phyloP scores from a whole-genome alignment of 73 alveolate genomes.

The Tetrahymena elliotti region DNA sequence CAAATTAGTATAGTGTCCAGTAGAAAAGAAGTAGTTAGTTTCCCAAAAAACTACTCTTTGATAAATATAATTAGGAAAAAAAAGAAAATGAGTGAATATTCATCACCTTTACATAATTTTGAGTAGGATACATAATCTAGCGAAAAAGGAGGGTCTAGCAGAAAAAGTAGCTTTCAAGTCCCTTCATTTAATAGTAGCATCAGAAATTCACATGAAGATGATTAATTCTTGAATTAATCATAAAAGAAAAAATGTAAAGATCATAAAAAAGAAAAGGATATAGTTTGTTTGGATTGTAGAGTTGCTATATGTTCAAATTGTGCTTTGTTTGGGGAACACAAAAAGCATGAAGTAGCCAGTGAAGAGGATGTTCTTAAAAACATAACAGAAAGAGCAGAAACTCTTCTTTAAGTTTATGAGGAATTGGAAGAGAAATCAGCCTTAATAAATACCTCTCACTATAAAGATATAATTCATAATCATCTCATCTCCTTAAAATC shows the following conservation, averaged over 20 bases:
- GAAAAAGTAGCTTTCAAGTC: background rate
- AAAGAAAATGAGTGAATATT: background rate
- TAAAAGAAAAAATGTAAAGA: background rate
- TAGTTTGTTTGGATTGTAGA: constrained; percentile 66
- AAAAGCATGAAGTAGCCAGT: constrained; percentile 66
- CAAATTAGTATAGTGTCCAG: background rate
- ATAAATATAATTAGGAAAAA: background rate
- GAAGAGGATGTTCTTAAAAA: constrained; percentile 70
- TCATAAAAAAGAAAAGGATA: constrained; percentile 52
- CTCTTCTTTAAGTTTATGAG: constrained; percentile 63
- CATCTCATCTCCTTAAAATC: background rate
- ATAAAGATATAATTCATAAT: background rate
- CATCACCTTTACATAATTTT: background rate
- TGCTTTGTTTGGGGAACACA: constrained; percentile 81
- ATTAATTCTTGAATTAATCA: background rate
- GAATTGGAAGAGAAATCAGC: constrained; percentile 35
- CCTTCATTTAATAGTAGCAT: background rate
- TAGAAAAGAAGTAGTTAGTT: background rate
- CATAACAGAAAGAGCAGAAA: constrained; percentile 54
- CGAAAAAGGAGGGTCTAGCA: background rate
- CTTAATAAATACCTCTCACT: background rate
- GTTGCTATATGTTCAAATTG: constrained; percentile 73
- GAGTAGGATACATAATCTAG: background rate
- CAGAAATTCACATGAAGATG: background rate
- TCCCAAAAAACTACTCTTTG: background rate